phyloP scores from a whole-genome alignment of 345 rosid genomes.

The Aquilaria sinensis region DNA sequence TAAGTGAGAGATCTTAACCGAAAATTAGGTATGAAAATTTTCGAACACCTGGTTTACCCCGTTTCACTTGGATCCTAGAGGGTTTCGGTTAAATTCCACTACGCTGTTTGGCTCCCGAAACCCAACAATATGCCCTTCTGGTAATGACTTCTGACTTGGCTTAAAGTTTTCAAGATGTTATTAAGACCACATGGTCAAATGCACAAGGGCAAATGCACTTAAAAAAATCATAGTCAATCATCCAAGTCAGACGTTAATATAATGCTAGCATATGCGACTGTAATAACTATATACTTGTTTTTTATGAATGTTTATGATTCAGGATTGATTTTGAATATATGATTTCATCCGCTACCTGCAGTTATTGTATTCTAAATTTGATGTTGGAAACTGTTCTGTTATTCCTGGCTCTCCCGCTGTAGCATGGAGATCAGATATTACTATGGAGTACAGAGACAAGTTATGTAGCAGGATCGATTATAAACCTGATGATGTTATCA shows the following conservation, averaged over 20 bases:
- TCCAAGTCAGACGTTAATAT: background rate
- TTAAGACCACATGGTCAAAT: background rate
- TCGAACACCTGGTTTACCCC: no score
- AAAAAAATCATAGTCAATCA: no score
- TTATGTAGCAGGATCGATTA: constrained; percentile 34
- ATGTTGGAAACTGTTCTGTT: constrained; percentile 83
- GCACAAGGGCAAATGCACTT: no score
- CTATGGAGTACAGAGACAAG: constrained; percentile 19
- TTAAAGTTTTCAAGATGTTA: no score
- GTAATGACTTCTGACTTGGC: constrained; percentile 30
- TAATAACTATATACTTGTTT: constrained; percentile 1
- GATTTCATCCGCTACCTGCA: constrained; percentile 22
- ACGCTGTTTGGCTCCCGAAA: no score
- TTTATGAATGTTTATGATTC: constrained; percentile 11
- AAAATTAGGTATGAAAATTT: no score
- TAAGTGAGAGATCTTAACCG: no score
- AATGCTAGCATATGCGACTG: background rate
- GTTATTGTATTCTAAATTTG: constrained; percentile 77
- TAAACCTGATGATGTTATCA: constrained; percentile 43
- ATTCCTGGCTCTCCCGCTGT: constrained; percentile 80
- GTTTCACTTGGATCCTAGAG: no score
- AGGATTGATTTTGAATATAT: constrained; percentile 6
- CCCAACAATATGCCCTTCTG: constrained; percentile 69
- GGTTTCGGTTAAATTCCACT: no score
- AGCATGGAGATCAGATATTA: constrained; percentile 50